Evolutionary conservation across 2,329 filamentous ascomycete genomes (phyloP).

Genomic region (Fusarium sulawesiense): DNA sequence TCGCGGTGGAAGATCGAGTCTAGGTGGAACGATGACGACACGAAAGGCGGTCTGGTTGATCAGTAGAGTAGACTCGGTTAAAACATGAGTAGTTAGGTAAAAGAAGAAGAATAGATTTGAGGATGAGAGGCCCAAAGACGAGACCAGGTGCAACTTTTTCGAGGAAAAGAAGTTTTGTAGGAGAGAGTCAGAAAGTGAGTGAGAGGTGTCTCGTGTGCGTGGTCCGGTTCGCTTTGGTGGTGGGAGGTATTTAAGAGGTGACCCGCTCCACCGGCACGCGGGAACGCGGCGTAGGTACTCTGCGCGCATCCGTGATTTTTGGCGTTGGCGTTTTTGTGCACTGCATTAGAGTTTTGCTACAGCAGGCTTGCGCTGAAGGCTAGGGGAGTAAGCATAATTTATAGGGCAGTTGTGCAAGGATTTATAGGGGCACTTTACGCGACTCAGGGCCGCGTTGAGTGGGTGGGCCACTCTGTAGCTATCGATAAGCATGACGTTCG

Average conservation of each 20-base stretch:
- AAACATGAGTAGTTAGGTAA: neutral
- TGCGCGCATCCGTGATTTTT: conserved; percentile 32
- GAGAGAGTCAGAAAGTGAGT: conserved; percentile 10
- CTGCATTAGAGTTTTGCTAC: neutral
- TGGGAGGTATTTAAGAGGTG: conserved; percentile 43
- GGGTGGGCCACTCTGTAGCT: conserved; percentile 8
- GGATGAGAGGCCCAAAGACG: conserved; percentile 21
- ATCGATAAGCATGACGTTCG: conserved; percentile 36
- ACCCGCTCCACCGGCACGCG: conserved; percentile 27
- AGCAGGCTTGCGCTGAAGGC: conserved; percentile 12
- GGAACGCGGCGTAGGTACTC: conserved; percentile 18
- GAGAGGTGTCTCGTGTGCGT: conserved; percentile 32
- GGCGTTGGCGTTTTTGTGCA: conserved; percentile 33
- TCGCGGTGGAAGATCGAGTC: conserved; percentile 15
- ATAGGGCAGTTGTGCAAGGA: conserved; percentile 10
- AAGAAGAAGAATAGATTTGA: neutral
- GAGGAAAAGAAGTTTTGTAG: conserved; percentile 1
- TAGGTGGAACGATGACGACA: conserved; percentile 17
- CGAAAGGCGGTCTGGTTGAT: conserved; percentile 33
- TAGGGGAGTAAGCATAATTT: conserved; percentile 2
- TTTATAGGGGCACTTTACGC: conserved; percentile 32
- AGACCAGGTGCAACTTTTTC: conserved; percentile 10
- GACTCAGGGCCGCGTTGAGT: conserved; percentile 33
- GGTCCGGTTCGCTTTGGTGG: conserved; percentile 28
- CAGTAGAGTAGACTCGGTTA: conserved; percentile 4